Base-by-base conservation (phyloP, 2,329 filamentous ascomycete species). In the Fusarium pseudonygamai region DNA sequence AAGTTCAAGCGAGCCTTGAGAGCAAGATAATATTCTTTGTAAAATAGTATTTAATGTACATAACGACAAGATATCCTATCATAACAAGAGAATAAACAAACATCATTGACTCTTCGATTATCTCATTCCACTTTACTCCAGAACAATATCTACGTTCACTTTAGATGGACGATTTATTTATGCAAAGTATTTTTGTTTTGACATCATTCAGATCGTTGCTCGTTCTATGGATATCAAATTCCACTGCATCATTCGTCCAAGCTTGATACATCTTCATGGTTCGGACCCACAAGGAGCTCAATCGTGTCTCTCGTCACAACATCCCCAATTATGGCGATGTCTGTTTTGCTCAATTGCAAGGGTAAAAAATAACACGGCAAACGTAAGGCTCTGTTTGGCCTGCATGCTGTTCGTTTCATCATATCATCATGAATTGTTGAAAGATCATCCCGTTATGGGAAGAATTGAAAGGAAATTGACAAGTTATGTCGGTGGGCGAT, bases 361-460 rank as follows among this genome's bases (percentile, higher is more conserved):
- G 63, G 59, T 58, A 71, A 66, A 60, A 64, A 66, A 63, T 73
- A 75, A 74, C 76, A 77, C 68, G 67, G 68, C 63, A 72, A 69
- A 63, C 40, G 39, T 59, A 57, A 63, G 75, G 76, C 76, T 60
- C 76, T 78, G 77, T 78, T 76, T 76, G 62, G 74, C 76, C 74
- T 58, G 43, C 58, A 69, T 58, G 69, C 71, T 75, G 67, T 75
- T 78, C 76, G 60, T 78, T 78, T 72, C 76, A 72, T 78, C 77
- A 67, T 78, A 77, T 78, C 77, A 70, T 78, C 77, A 75, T 78
- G 68, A 78, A 63, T 62, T 71, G 69, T 67, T 68, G 60, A 70
- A 60, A 77, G 70, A 61, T 72, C 73, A 37, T 73, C 64, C 63
- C 59, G 50, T n/a, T 12, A 22, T 61, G 28, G 42, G 47, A 71